Evolutionary conservation across 2,329 filamentous ascomycete species (phyloP), one percentile per base, ranked within the genome.

Genomic region (Beauveria sp.): DNA sequence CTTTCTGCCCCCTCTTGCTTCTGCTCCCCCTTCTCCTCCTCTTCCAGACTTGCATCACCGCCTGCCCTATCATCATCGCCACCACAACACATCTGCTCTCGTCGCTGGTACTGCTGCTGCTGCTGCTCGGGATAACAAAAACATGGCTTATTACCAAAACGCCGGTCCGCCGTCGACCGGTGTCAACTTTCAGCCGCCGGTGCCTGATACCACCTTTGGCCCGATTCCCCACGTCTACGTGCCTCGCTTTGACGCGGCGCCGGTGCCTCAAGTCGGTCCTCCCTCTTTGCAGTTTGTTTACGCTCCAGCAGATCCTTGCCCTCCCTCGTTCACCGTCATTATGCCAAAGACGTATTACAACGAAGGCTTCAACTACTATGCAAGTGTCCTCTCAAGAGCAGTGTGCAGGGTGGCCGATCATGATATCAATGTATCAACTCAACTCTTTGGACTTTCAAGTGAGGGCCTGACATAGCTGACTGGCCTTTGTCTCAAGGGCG

Each of bases 141-240:
- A 12, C 64, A 76, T 75, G 74, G 73, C 71, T 58, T 73, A 74
- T 62, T 80, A 81, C 65, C 72, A 73, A 63, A 77, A 77, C 65
- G 64, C 72, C n/a, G 68, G 66, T n/a, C 78, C 75, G 64, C 73
- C 76, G 47, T 70, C 73, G 34, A 68, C 67, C 53, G 79, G 79
- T 59, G 69, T 80, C 55, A 79, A 82, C 69, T 85, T 81, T 66
- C 80, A 85, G 67, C 84, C 84, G 1, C 83, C 80, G 30, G 81
- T 84, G 18, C 81, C 82, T 3, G 81, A 84, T 65, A 84, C 82
- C 18, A 80, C 79, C 48, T 76, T 79, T 68, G 84, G 84, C 3
- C 78, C 81, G 2, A 80, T 81, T 61, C 67, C 76, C 30, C 82
- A 86, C 64, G 76, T 77, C 22, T 86, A 84, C 65, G 72, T 81